Percentiles rank a stretch among this genome's conserved stretches.
Evolutionary conservation across 148 eudicot species (phyloP).

Genomic region (Fallopia convolvulus): DNA sequence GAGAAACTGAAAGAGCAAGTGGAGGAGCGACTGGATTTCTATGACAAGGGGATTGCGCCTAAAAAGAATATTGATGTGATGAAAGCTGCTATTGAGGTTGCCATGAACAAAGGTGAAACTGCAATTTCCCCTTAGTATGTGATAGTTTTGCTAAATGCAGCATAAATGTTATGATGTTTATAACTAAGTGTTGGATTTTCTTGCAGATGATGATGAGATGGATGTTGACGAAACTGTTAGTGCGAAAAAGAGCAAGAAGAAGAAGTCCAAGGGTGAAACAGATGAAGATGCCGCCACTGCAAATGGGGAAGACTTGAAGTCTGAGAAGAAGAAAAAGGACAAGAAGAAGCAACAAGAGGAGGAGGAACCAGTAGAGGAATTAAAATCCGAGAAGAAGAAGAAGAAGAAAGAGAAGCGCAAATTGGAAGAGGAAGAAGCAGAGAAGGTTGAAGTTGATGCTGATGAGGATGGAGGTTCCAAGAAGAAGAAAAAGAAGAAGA

Average conservation of each 20-base stretch:
- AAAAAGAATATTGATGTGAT: constrained; percentile 89
- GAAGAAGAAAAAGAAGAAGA: constrained; percentile 18
- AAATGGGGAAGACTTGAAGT: constrained; percentile 29
- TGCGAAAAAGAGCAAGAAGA: constrained; percentile 71
- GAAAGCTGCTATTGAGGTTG: constrained; percentile 70
- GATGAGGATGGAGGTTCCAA: constrained; percentile 15
- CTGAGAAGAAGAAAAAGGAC: constrained; percentile 28
- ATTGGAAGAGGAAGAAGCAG: constrained; percentile 31
- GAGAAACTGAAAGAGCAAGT: constrained; percentile 93
- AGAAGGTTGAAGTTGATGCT: constrained; percentile 15
- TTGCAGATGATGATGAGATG: constrained; percentile 52
- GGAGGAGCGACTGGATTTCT: constrained; percentile 89
- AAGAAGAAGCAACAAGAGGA: constrained; percentile 18
- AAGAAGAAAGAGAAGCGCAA: constrained; percentile 69
- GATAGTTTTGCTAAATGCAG: background rate
- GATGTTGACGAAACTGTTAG: constrained; percentile 42
- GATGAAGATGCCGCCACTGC: constrained; percentile 21
- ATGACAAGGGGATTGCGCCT: constrained; percentile 99
- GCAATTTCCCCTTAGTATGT: background rate
- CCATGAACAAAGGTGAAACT: constrained; percentile 38
- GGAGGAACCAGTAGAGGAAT: constrained; percentile 19
- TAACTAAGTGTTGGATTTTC: background rate
- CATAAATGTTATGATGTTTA: background rate
- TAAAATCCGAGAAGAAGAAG: constrained; percentile 45
- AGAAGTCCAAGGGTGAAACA: constrained; percentile 44